A percentile compares a stretch with the other conserved stretches of the same genome.
Evolutionary conservation across 2,329 filamentous ascomycete species (phyloP).

Genomic region (Epichloe hybrida): DNA sequence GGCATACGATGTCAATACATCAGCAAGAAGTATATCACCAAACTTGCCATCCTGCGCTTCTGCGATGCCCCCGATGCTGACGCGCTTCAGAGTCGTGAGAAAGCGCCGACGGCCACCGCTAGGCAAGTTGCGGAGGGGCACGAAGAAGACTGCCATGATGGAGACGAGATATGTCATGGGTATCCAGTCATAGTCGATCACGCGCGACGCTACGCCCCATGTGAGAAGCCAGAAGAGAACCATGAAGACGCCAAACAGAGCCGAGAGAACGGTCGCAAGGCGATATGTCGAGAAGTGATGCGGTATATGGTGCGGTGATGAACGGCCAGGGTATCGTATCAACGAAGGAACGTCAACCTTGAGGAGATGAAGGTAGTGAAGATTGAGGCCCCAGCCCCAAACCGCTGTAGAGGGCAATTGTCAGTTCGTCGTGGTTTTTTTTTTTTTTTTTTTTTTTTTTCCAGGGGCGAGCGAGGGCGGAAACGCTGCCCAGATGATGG

Average conservation of each 20-base stretch:
- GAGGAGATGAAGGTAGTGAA: conserved; percentile 67
- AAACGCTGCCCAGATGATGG: background rate
- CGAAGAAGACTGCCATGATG: conserved; percentile 55
- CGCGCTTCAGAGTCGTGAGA: conserved; percentile 59
- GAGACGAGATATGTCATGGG: conserved; percentile 72
- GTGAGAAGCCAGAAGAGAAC: conserved; percentile 75
- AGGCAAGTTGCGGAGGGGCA: conserved; percentile 57
- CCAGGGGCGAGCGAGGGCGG: background rate
- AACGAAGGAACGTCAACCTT: conserved; percentile 81
- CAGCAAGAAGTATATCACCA: conserved; percentile 82
- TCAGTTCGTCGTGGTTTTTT: background rate
- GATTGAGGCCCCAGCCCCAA: conserved; percentile 90
- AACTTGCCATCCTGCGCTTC: conserved; percentile 84
- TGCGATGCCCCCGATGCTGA: conserved; percentile 75
- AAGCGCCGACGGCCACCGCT: conserved; percentile 62
- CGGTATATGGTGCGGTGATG: conserved; percentile 53
- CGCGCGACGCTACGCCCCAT: conserved; percentile 51
- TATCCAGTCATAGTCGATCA: conserved; percentile 70
- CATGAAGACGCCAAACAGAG: conserved; percentile 58
- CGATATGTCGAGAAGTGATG: conserved; percentile 79
- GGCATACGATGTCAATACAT: conserved; percentile 88
- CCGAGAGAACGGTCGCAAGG: conserved; percentile 63
- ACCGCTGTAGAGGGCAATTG: conserved; percentile 48
- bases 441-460: too few species aligned
- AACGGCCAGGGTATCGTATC: conserved; percentile 71